Base-by-base conservation (phyloP, 768 basidiomycete genomes). In the Suillus alpinus region DNA sequence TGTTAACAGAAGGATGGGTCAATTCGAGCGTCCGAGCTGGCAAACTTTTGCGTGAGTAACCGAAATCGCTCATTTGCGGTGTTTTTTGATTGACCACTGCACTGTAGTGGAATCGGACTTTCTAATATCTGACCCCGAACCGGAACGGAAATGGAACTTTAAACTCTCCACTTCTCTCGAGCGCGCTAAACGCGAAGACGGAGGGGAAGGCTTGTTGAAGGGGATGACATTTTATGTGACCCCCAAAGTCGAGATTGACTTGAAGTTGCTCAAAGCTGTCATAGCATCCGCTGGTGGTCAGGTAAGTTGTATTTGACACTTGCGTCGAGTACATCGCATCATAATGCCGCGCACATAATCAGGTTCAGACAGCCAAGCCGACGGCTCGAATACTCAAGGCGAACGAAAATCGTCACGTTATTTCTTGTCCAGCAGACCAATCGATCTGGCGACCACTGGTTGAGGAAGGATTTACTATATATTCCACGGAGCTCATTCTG, bases 151-250 rank as follows among this genome's bases (percentile, higher is more conserved):
- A 66, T 88, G 86, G 74, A 75, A 75, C 0, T 85, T 94, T 75
- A 83, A 81, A 29, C 80, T 96, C 2, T 65, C 68, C 0, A 83
- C 88, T 4, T 84, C 88, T 0, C 73, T 94, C 14, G 69, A 71
- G 20, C 79, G 87, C 3, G 88, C 92, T 0, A 82, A 82, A 67
- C 69, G 58, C 18, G 44, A 77, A 31, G 71, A 73, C 14, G 69
- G 76, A 16, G 84, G 84, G 8, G 14, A 65, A 5, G 84, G 80
- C 60, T 69, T 94, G 0, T 85, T 95, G 60, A 75, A 78, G 2
- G 83, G 83, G 18, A 83, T 82, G 71, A 83, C 79, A 0, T 92
- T 95, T 74, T 94, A 92, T 65, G 73, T 93, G 55, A 94, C 92
- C 0, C 79, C 82, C 0, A 86, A 81, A 62, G 85, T 92, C 0